Base-by-base conservation (phyloP, 202 grass and related monocot species). In the Miscanthus sacchariflorus region DNA sequence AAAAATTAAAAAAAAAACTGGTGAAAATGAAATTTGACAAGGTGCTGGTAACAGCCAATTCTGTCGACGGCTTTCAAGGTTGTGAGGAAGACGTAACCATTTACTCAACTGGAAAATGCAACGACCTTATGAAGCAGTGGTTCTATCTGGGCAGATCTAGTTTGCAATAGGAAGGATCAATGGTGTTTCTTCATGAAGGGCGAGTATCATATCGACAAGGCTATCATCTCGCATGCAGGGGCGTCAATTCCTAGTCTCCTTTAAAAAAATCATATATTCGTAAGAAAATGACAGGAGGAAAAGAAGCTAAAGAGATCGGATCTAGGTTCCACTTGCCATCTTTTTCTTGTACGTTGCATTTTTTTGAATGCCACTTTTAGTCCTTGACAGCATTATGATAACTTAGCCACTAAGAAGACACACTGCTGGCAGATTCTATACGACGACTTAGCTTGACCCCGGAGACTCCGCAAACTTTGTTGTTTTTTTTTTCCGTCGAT, bases 401-500 rank as follows among this genome's bases (percentile, higher is more conserved):
- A 0, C 84, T 86, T 86, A 80, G 1, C 39, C 52, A 38, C 67
- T 72, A 86, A 79, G 75, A 25, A 61, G n/a, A 64, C 56, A 5
- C 59, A 17, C 35, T 68, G 79, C 58, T 63, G 45, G 45, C 24
- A 76, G 7, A 35, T 25, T 76, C 48, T 35, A 3, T 30, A 30
- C 9, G 64, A 85, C 23, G 74, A 78, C 46, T 68, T 77, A 6
- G 45, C 59, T 81, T 27, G 64, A 50, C n/a, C 13, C 49, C 73
- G 45, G 21, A 78, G 9, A 30, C 45, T 78, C 35, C 35, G 1
- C 4, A 59, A 58, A 59, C 30, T 39, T 23, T 28, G 65, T 70
- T 46, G 72, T 23, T 64, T 2, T 66, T 66, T 13, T 30, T 58
- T 35, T 3, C 4, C 8, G 10, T 12, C 10, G 27, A 30, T 67